phyloP scores from a whole-genome alignment of 2,329 filamentous ascomycete genomes.

The Tolypocladium pustulatum region DNA sequence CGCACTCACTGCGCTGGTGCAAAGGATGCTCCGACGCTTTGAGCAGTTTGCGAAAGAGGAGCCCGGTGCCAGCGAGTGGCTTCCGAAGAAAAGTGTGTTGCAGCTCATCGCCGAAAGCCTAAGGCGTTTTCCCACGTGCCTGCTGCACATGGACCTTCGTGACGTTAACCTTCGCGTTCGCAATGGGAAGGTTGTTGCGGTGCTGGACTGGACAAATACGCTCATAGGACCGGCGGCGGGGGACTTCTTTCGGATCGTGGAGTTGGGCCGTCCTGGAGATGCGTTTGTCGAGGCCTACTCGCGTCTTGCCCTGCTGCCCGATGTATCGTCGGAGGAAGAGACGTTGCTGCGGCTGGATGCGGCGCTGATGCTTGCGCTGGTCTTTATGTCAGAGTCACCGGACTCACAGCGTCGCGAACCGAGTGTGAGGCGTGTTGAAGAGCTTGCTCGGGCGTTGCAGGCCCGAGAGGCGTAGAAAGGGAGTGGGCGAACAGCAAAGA shows the following conservation, averaged over 20 bases:
- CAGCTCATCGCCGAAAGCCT: slow-evolving; percentile 2
- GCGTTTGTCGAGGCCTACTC: slow-evolving; percentile 6
- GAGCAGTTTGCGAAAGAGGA: slow-evolving; percentile 1
- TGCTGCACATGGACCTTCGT: slow-evolving; percentile 10
- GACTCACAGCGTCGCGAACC: slow-evolving; percentile 2
- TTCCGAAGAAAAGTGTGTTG: background rate
- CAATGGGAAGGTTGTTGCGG: slow-evolving; percentile 1
- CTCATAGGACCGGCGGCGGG: slow-evolving; percentile 6
- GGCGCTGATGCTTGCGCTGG: slow-evolving; percentile 8
- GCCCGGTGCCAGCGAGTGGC: slow-evolving; percentile 2
- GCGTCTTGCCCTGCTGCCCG: background rate
- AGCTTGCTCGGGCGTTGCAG: slow-evolving; percentile 2
- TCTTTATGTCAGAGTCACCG: slow-evolving; percentile 10
- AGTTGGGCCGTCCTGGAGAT: slow-evolving; percentile 1
- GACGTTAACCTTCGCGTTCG: slow-evolving; percentile 5
- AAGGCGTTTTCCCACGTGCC: background rate
- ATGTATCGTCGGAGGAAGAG: slow-evolving; percentile 4
- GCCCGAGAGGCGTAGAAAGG: background rate
- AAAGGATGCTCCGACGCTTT: slow-evolving; percentile 7
- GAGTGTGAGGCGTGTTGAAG: slow-evolving; percentile 5
- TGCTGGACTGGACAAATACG: slow-evolving; percentile 9
- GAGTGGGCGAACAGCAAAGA: background rate
- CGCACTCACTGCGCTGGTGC: slow-evolving; percentile 1
- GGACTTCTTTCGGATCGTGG: slow-evolving; percentile 7
- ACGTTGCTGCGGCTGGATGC: slow-evolving; percentile 7